These are phyloP conservation scores for Anisodus acutangulus DNA, from an alignment of 257 asterid species.

Conservation along the genomic window DNA sequence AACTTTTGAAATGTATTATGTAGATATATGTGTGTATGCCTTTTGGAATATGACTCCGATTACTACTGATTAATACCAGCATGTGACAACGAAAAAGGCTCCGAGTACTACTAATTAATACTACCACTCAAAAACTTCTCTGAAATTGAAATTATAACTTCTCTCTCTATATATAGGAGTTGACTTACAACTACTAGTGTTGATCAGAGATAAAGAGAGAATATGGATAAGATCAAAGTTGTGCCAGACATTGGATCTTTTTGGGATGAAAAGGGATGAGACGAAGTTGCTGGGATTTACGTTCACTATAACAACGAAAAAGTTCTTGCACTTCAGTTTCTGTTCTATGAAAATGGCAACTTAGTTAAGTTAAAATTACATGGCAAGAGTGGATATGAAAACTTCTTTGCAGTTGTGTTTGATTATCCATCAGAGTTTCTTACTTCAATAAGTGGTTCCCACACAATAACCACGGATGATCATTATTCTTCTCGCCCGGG, in stretches of 20 bases:
- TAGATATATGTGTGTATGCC: too few species aligned
- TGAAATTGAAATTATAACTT: too few species aligned
- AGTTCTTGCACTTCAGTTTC: not conserved
- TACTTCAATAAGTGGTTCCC: not conserved
- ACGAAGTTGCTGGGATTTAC: not conserved
- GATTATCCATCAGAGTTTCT: slow-evolving; percentile 15
- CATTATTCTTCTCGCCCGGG: too few species aligned
- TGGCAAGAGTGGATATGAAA: not conserved
- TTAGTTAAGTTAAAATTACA: not conserved
- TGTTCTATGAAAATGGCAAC: not conserved
- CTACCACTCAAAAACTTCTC: too few species aligned
- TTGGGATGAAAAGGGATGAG: not conserved
- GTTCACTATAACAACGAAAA: fast-evolving
- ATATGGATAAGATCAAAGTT: not conserved
- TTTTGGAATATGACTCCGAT: too few species aligned
- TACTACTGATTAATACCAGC: too few species aligned
- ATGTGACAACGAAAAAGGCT: too few species aligned
- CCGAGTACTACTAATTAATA: too few species aligned
- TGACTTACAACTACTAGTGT: too few species aligned
- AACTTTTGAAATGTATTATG: too few species aligned
- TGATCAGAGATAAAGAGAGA: not conserved
- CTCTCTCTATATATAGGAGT: too few species aligned
- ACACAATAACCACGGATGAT: too few species aligned
- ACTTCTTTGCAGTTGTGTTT: not conserved
- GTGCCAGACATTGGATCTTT: not conserved